Evolutionary conservation across 495 filamentous ascomycete species (phyloP), one percentile per base, ranked within the genome.

Genomic region (Lichenothelia convexa): DNA sequence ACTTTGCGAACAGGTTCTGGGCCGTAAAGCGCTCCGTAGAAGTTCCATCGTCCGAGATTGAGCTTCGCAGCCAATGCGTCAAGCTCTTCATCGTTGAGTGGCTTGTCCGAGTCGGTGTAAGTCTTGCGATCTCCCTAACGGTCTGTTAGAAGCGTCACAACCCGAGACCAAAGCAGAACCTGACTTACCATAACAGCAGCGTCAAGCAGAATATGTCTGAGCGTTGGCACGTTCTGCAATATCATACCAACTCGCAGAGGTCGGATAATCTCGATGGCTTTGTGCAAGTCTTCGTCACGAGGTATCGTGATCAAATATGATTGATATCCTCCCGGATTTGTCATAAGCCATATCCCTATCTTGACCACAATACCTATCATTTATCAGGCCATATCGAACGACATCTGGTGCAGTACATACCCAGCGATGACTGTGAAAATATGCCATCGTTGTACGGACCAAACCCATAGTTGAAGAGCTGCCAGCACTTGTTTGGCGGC

Each of bases 281-380:
- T 54, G 2, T 49, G 53, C 13, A 74, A 60, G 38, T 72, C 70
- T 1, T 63, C 57, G 21, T 70, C 67, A 4, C 50, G 48, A 0
- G 54, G 58, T 41, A 72, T 64, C 2, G 66, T 65, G 53, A 70
- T 61, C 50, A 63, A 57, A 54, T 65, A 61, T 1, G 55, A 48
- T 41, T 70, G 65, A 44, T 68, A 58, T 0, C 50, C 59, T 0
- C 57, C 57, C 15, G 56, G 53, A 12, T 65, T 62, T 2, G 66
- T 67, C 67, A 71, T 68, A 15, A 67, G 43, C 57, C 61, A 62
- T 34, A 75, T 56, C 6, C 69, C 68, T 61, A 75, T 67, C 50
- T 73, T 71, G 1, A 57, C 63, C 2, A 73, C 66, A 32, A 75
- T 72, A 16, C n/a, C n/a, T n/a, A n/a, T n/a, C n/a, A n/a, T n/a